Evolutionary conservation across 129 eudicot species (phyloP), one percentile per base, ranked within the genome.

Genomic region (Logfia minima): DNA sequence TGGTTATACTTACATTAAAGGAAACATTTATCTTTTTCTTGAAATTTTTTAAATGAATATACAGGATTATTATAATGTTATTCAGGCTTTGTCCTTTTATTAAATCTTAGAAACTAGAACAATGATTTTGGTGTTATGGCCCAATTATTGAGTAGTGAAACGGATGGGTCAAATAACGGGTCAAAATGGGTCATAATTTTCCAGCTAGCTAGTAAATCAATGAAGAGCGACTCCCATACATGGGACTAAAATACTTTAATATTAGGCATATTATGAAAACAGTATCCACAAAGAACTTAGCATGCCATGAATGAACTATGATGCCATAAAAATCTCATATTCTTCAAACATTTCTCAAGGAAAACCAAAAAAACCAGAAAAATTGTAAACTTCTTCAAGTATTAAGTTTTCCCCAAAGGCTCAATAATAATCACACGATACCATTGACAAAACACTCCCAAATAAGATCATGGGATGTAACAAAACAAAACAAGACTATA

Each of bases 401-500:
- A 58, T 58, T 58, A 58, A 19, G 63, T 58, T 58, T 58, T 48
- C 13, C 63, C 28, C 61, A 55, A 55, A 55, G n/a, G 61, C 61
- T 55, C 61, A 55, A 55, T 55, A 55, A 55, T 55, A 41, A 41
- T 41, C 61, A 55, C 61, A 55, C 81, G 68, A 48, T 1, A 45
- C 53, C 63, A 21, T 21, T 58, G 16, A 58, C 63, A 77, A 68
- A 80, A 80, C 71, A 81, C 80, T 43, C 84, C 80, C 80, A 75
- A 68, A 58, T 71, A 81, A 81, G 75, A 81, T 74, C 61, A 74
- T 74, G 75, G 84, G 82, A 64, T 68, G 80, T 68, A 71, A 63
- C 58, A 71, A 81, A 68, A 76, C 37, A 55, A 60, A 81, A 80
- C 83, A 61, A 77, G 74, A 75, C 82, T 79, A 74, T 72, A 79